phyloP scores from a whole-genome alignment of 2,329 filamentous ascomycete species.

The Niveomyces coronatus region DNA sequence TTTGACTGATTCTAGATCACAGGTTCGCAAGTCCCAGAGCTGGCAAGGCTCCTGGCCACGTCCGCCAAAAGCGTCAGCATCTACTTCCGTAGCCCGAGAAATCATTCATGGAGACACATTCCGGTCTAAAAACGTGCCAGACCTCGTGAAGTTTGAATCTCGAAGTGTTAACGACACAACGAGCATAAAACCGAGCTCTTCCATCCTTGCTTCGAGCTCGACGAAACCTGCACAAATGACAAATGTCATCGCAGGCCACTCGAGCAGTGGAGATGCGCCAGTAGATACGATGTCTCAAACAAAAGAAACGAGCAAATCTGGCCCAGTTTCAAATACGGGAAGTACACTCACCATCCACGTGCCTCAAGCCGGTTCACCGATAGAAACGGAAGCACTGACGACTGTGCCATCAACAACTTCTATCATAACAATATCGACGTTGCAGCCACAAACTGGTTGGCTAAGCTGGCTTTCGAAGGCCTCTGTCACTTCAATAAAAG shows the following conservation, averaged over 20 bases:
- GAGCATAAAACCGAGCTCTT: constrained; percentile 16
- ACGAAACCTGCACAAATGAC: too few relatives aligned
- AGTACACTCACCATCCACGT: too few relatives aligned
- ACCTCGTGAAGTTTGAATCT: constrained; percentile 41
- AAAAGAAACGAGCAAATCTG: too few relatives aligned
- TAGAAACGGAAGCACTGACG: background rate
- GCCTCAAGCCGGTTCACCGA: too few relatives aligned
- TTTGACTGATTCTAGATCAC: constrained; percentile 10
- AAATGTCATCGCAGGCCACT: background rate
- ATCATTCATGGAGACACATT: constrained; percentile 48
- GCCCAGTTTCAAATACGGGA: too few relatives aligned
- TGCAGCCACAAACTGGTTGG: constrained; percentile 33
- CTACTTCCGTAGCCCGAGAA: constrained; percentile 50
- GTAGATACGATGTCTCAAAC: background rate
- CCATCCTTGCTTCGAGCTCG: constrained; percentile 3
- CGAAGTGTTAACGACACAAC: constrained; percentile 26
- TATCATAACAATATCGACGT: constrained; percentile 5
- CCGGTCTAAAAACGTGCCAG: constrained; percentile 33
- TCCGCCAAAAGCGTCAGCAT: constrained; percentile 44
- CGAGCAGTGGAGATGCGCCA: background rate
- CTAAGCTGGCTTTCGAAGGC: constrained; percentile 39
- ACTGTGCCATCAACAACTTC: background rate
- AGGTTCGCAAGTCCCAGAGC: constrained; percentile 44
- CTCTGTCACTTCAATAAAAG: too few relatives aligned
- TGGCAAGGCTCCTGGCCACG: constrained; percentile 56